phyloP scores from a whole-genome alignment of 2,329 filamentous ascomycete genomes.

The Fonsecaea erecta region DNA sequence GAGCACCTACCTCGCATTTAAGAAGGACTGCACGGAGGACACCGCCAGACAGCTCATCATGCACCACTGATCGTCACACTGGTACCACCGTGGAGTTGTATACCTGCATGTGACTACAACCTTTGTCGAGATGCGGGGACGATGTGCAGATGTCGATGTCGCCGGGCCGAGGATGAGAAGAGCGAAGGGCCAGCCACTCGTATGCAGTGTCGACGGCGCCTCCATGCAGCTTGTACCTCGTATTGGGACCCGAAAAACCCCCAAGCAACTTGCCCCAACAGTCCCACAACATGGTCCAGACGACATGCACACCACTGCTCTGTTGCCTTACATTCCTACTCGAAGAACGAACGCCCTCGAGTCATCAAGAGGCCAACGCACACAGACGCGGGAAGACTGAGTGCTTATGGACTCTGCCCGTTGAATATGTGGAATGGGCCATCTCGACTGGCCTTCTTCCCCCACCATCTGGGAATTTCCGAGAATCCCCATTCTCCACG shows the following conservation, averaged over 20 bases:
- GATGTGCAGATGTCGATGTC: background rate
- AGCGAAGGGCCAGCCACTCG: no score
- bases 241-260: background rate
- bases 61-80: background rate
- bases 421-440: no score
- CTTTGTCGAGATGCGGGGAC: background rate
- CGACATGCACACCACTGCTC: background rate
- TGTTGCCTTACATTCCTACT: background rate
- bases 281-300: background rate
- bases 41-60: background rate
- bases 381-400: background rate
- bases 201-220: no score
- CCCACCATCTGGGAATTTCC: background rate
- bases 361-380: background rate
- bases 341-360: no score
- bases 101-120: background rate
- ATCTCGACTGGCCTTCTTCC: background rate
- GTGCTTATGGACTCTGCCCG: no score
- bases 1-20: background rate
- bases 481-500: conserved; percentile 4
- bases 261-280: background rate
- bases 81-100: background rate
- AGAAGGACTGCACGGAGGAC: background rate
- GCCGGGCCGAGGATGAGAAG: background rate
- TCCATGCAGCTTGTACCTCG: background rate